Base-by-base conservation (phyloP, 768 basidiomycete genomes). In the Hygrocybe coccinea region DNA sequence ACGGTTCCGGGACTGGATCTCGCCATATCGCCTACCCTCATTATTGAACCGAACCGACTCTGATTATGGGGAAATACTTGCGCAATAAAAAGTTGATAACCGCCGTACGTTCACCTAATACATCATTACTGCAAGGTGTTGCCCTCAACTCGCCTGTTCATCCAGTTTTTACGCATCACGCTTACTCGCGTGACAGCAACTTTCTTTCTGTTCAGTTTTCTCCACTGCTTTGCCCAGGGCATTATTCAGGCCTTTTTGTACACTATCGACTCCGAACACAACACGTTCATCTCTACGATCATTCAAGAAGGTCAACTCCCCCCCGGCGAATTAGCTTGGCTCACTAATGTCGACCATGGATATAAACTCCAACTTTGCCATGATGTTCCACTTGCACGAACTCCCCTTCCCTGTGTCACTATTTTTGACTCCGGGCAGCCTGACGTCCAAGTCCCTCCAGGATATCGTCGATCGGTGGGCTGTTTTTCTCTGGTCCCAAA, bases 201-300 rank as follows among this genome's bases (percentile, higher is more conserved):
- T 0, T 84, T 83, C 68, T 79, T 83, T 61, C 56, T 80, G 21
- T 74, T 82, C 57, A 75, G 73, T 37, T 70, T 82, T 54, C 15
- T 80, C 45, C 75, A 79, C 59, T 83, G 79, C 61, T 73, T 82
- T 48, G 66, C 75, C 9, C 81, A 82, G 56, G 81, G 78, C 55
- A 65, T 78, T 53, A 66, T 82, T 35, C 80, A 80, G 61, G 74
- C 79, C 1, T 65, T 79, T 15, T 70, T 82, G 10, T 79, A 71
- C 62, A 69, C 69, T 19, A 56, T 78, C 61, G 81, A 84, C 60
- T 60, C 71, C 6, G 64, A 73, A 24, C 77, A 76, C 58, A 62
- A 64, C 50, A 55, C 60, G 1, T 59, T 81, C 29, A 65, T 78
- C 11, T 61, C 67, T 21, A 60, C 61, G 9, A 74, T 83, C 54